These are phyloP conservation scores for Dicorynia guianensis DNA, from an alignment of 306 rosid genomes.

Conservation along the genomic window DNA sequence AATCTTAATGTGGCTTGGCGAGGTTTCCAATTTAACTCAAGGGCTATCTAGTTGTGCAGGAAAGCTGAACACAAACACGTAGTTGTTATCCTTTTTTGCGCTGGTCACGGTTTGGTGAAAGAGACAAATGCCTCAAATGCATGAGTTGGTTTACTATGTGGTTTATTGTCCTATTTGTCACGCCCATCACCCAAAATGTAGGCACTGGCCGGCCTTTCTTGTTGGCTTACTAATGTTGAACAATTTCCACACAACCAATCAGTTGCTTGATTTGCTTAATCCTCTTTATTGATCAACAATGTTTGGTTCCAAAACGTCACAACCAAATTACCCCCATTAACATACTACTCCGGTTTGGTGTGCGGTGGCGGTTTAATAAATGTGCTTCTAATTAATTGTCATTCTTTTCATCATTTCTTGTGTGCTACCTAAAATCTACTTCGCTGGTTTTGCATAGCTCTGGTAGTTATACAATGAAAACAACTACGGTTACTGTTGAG, in stretches of 20 bases:
- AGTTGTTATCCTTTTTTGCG: conserved; percentile 39
- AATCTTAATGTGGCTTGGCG: background rate
- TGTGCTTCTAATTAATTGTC: conserved; percentile 33
- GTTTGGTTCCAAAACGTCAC: conserved; percentile 22
- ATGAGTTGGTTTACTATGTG: conserved; percentile 48
- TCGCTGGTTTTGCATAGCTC: conserved; percentile 22
- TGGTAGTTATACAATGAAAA: conserved; percentile 18
- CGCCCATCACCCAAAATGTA: conserved; percentile 33
- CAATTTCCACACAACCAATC: conserved; percentile 35
- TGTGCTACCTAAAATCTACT: conserved; percentile 43
- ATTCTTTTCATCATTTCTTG: conserved; percentile 4
- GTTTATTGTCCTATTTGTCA: conserved; percentile 34
- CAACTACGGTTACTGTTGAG: background rate
- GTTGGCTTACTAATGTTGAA: conserved; percentile 22
- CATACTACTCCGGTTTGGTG: conserved; percentile 37
- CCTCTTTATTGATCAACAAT: conserved; percentile 4
- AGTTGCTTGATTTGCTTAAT: conserved; percentile 29
- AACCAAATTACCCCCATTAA: conserved; percentile 39
- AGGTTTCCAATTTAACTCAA: conserved; percentile 25
- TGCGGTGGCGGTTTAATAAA: conserved; percentile 28
- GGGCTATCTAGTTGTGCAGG: conserved; percentile 29
- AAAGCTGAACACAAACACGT: conserved; percentile 13
- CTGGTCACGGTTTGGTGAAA: conserved; percentile 40
- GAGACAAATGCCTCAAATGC: conserved; percentile 49
- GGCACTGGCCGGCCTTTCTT: conserved; percentile 49